Percentiles rank a stretch among this genome's conserved stretches.
Conservation (phyloP, 257 asterid genomes). For the Solanum chaucha region DNA sequence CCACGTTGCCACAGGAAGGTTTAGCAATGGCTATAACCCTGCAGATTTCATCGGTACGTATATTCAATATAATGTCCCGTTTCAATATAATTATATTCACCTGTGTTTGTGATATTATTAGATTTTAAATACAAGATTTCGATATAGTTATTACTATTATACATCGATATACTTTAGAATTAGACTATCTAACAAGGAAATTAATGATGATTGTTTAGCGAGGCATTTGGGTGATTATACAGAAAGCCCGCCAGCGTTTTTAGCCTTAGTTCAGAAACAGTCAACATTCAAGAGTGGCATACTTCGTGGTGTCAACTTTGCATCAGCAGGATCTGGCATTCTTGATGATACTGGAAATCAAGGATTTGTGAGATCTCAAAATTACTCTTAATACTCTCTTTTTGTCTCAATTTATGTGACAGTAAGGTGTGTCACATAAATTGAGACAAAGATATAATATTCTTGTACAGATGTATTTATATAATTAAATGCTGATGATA, state of each 20-base stretch:
- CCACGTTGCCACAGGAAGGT: constrained; percentile 35
- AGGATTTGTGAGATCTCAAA: constrained; percentile 3
- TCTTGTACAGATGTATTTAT: neutral
- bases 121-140: neutral
- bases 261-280: constrained; percentile 11
- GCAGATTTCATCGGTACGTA: constrained; percentile 34
- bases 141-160: neutral
- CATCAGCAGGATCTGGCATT: constrained; percentile 55
- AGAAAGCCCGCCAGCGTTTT: constrained; percentile 43
- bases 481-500: neutral
- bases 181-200: neutral
- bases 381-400: neutral
- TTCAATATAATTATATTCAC: too few relatives aligned
- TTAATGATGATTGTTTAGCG: constrained; percentile 9
- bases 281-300: constrained; percentile 15
- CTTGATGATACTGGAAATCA: constrained; percentile 19
- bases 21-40: constrained; percentile 52
- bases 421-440: neutral
- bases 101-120: neutral
- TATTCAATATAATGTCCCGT: neutral
- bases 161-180: neutral
- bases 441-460: neutral
- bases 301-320: constrained; percentile 41
- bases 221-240: constrained; percentile 11
- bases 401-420: neutral